phyloP scores from a whole-genome alignment of 2,329 filamentous ascomycete genomes.

The Dothideomycetes sp. region DNA sequence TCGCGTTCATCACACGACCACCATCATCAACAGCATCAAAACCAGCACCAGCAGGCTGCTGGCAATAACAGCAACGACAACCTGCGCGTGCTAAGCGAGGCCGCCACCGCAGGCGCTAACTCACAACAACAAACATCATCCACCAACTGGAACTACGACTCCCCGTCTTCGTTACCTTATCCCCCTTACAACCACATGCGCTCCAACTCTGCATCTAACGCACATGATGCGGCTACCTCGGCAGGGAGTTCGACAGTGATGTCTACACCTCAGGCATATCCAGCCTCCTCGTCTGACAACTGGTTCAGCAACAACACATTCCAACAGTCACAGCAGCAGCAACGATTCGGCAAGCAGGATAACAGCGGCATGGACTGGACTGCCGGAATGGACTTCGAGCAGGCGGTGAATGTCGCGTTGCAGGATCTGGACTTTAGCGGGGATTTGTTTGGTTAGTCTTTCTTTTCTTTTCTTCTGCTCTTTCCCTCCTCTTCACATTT shows the following conservation, averaged over 20 bases:
- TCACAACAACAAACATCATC: slow-evolving; percentile 1
- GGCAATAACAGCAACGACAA: slow-evolving; percentile 3
- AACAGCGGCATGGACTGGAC: slow-evolving; percentile 8
- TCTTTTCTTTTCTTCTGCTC: background rate
- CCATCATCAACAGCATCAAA: no score
- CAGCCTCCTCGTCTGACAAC: no score
- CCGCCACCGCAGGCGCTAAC: slow-evolving; percentile 11
- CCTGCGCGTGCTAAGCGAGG: slow-evolving; percentile 11
- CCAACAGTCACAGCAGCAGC: no score
- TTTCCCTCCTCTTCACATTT: background rate
- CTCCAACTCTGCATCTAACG: slow-evolving; percentile 1
- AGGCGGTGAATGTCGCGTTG: slow-evolving; percentile 10
- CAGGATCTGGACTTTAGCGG: slow-evolving; percentile 9
- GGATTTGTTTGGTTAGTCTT: slow-evolving; percentile 10
- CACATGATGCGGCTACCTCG: background rate
- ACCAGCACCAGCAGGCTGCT: background rate
- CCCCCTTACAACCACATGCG: background rate
- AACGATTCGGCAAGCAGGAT: background rate
- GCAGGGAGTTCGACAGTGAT: background rate
- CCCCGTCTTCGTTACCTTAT: slow-evolving; percentile 5
- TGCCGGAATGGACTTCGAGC: slow-evolving; percentile 11
- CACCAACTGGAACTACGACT: slow-evolving; percentile 10
- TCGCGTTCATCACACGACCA: no score
- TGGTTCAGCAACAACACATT: no score
- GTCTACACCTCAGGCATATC: background rate